phyloP scores from a whole-genome alignment of 164 flowering plant genomes.

The Piper betle region DNA sequence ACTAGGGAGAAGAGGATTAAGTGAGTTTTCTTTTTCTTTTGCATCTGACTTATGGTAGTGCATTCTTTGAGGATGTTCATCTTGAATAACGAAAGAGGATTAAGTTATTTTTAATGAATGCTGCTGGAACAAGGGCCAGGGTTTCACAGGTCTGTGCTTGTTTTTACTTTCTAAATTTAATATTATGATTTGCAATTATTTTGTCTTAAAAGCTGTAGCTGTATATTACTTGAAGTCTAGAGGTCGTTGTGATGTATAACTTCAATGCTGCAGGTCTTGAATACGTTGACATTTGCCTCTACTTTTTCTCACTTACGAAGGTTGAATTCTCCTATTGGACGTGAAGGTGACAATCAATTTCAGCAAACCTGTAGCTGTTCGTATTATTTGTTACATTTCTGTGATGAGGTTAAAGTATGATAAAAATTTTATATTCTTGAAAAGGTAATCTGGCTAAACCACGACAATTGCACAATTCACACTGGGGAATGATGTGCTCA shows the following conservation, averaged over 20 bases:
- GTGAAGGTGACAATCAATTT: slow-evolving; percentile 52
- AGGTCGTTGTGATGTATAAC: not conserved
- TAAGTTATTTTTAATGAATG: slow-evolving; percentile 50
- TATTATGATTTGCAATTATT: not conserved
- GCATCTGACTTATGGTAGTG: not conserved
- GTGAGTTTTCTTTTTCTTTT: slow-evolving; percentile 22
- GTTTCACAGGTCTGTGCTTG: slow-evolving; percentile 66
- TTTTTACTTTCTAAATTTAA: not conserved
- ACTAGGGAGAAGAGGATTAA: slow-evolving; percentile 91
- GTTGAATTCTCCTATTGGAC: slow-evolving; percentile 93
- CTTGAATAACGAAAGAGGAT: not conserved
- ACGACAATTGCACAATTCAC: slow-evolving; percentile 95
- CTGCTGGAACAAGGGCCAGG: slow-evolving; percentile 99
- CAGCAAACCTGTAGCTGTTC: not conserved
- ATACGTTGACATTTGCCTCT: slow-evolving; percentile 96
- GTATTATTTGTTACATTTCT: too few relatives aligned
- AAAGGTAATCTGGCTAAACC: slow-evolving; percentile 99
- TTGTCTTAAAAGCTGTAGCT: too few relatives aligned
- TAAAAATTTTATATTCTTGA: not conserved
- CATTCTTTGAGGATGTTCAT: not conserved
- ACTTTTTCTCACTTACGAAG: slow-evolving; percentile 91
- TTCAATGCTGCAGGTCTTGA: slow-evolving; percentile 46
- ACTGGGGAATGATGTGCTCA: slow-evolving; percentile 99
- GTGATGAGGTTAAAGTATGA: not conserved
- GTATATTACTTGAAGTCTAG: not conserved